Evolutionary conservation across 2,329 filamentous ascomycete species (phyloP), one percentile per base, ranked within the genome.

Genomic region (Cadophora sp.): DNA sequence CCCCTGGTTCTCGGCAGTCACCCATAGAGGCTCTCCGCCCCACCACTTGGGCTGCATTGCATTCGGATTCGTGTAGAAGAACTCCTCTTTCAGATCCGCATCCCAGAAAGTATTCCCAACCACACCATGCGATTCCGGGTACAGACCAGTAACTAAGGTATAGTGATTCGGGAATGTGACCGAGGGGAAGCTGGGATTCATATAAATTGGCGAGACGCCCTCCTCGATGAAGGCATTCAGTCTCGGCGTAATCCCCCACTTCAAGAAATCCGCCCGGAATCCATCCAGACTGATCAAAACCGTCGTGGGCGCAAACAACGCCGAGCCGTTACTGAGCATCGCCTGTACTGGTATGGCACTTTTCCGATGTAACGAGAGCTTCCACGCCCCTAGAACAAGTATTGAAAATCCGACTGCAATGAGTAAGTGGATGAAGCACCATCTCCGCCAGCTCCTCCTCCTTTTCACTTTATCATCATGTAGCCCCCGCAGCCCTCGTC

Each of bases 151-250:
- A 0, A 93, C 93, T 46, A 98, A 83, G 0, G 95, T 97, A 79
- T 95, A 97, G 79, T 98, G 96, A 75, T 98, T 95, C 14, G 96
- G 96, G 75, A 99, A 99, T 0, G 96, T 99, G 56, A 99, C 93
- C 26, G 93, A 97, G 0, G 96, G 96, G 73, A 99, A 99, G 48
- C 93, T 97, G 0, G 96, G 96, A 7, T 89, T 86, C 94, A 99
- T 97, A 80, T 95, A 97, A 72, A 89, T 86, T 2, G 96, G 95
- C 6, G 94, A 97, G 12, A 98, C 89, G 34, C 96, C 96, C 72
- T 93, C 89, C 69, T 88, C 86, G 70, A 97, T 84, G 72, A 99
- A 76, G 1, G 89, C 85, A 73, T 89, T 92, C 9, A 99, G 83
- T 1, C 91, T 89, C 0, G 95, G 96, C 0, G 95, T 97, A 37